A percentile compares a stretch with the other conserved stretches of the same genome.
Evolutionary conservation across 2,329 filamentous ascomycete genomes (phyloP).

Genomic region (Fusarium veterinarium): DNA sequence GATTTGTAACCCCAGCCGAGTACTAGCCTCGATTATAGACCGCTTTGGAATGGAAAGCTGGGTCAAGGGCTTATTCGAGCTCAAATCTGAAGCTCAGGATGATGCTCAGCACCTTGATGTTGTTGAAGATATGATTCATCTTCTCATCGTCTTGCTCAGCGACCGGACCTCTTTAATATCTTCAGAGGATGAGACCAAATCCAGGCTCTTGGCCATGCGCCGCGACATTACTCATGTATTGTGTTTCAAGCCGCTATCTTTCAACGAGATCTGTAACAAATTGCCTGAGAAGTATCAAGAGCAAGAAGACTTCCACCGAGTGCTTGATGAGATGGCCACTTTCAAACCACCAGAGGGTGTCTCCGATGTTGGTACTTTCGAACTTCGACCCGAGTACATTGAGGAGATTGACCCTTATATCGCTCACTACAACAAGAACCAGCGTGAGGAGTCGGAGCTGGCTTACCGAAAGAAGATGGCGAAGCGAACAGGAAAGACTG

Average conservation of each 20-base stretch:
- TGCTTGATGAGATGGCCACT: slow-evolving; percentile 87
- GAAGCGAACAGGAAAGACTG: slow-evolving; percentile 83
- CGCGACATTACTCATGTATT: slow-evolving; percentile 93
- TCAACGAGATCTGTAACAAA: slow-evolving; percentile 88
- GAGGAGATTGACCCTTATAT: slow-evolving; percentile 95
- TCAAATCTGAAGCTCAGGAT: slow-evolving; percentile 80
- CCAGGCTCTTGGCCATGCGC: slow-evolving; percentile 78
- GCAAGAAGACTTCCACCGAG: slow-evolving; percentile 84
- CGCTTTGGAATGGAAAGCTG: slow-evolving; percentile 89
- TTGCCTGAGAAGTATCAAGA: slow-evolving; percentile 91
- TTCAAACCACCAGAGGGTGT: slow-evolving; percentile 93
- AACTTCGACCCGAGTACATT: slow-evolving; percentile 86
- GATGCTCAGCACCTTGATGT: slow-evolving; percentile 91
- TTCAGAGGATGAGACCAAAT: slow-evolving; percentile 71
- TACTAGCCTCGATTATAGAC: slow-evolving; percentile 90
- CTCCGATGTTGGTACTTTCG: slow-evolving; percentile 93
- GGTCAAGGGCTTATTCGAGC: slow-evolving; percentile 85
- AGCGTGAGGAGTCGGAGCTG: slow-evolving; percentile 92
- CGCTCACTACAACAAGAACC: slow-evolving; percentile 95
- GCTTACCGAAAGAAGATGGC: slow-evolving; percentile 89
- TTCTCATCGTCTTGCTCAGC: slow-evolving; percentile 89
- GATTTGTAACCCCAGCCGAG: slow-evolving; percentile 82
- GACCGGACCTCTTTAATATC: slow-evolving; percentile 85
- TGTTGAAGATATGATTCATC: slow-evolving; percentile 93
- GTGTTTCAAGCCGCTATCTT: slow-evolving; percentile 95